Conservation (phyloP, 352 stramenopile species). For the Globisporangium nodosum region DNA sequence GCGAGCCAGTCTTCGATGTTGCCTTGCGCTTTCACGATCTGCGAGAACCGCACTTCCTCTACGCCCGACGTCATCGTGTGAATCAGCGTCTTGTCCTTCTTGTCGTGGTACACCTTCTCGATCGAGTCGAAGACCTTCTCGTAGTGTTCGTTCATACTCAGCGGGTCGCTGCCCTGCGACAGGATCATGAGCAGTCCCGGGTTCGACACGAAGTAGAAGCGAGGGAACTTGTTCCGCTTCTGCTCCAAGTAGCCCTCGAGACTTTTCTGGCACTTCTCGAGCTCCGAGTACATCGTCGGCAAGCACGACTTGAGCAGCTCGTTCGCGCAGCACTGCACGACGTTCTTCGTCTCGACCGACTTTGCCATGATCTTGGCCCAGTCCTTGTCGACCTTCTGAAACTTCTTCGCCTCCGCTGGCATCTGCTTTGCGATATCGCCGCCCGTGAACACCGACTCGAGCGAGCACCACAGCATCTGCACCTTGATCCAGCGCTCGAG, state of each 20-base stretch:
- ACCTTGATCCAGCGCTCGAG: conserved; percentile 98
- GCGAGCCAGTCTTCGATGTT: conserved; percentile 99
- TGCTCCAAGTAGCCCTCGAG: conserved; percentile 98
- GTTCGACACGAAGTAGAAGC: conserved; percentile 99
- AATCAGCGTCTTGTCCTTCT: conserved; percentile 97
- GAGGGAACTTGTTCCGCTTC: conserved; percentile 98
- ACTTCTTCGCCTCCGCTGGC: conserved; percentile 98
- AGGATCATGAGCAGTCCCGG: conserved; percentile 96
- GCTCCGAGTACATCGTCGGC: conserved; percentile 96
- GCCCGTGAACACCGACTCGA: conserved; percentile 98
- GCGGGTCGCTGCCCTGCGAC: conserved; percentile 94
- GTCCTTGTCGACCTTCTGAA: conserved; percentile 97
- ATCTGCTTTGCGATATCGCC: conserved; percentile 99
- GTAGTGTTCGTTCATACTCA: conserved; percentile 99
- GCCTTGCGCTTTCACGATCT: conserved; percentile 93
- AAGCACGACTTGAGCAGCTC: conserved; percentile 96
- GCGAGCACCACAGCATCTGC: conserved; percentile 97
- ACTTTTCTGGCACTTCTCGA: conserved; percentile 98
- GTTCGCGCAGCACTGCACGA: conserved; percentile 92
- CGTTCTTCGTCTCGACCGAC: conserved; percentile 87
- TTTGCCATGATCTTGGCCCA: conserved; percentile 98
- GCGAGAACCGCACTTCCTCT: conserved; percentile 93
- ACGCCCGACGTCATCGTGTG: conserved; percentile 92
- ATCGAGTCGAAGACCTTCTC: conserved; percentile 99
- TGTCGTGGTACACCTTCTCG: conserved; percentile 96